phyloP scores from a whole-genome alignment of 2,329 filamentous ascomycete genomes.

The Hymenoscyphus repandus region DNA sequence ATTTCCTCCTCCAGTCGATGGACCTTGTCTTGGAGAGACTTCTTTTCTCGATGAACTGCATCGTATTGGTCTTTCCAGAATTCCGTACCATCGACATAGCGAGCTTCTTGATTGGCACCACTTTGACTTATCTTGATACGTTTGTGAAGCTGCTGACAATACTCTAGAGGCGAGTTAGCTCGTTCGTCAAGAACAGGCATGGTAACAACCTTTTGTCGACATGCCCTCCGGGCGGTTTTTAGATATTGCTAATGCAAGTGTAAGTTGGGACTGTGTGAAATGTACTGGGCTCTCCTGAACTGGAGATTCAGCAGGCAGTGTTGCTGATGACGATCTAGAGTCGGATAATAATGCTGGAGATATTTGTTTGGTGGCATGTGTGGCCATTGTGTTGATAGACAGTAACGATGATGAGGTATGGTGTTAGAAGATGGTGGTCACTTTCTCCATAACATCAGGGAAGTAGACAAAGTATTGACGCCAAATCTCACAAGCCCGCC shows the following conservation, averaged over 20 bases:
- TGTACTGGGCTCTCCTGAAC: not conserved
- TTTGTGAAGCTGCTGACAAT: slow-evolving; percentile 19
- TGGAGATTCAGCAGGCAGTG: not conserved
- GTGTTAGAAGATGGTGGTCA: slow-evolving; percentile 4
- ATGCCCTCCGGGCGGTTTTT: slow-evolving; percentile 20
- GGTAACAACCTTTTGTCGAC: slow-evolving; percentile 17
- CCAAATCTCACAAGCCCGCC: no score
- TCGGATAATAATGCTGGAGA: no score
- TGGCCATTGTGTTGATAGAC: no score
- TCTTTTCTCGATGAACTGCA: slow-evolving; percentile 20
- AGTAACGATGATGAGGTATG: slow-evolving; percentile 9
- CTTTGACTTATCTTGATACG: slow-evolving; percentile 11
- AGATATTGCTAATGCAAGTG: slow-evolving; percentile 22
- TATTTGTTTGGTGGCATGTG: no score
- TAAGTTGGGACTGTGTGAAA: slow-evolving; percentile 15
- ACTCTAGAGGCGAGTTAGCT: slow-evolving; percentile 19
- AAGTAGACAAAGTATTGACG: no score
- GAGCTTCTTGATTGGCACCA: slow-evolving; percentile 6
- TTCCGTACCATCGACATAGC: slow-evolving; percentile 24
- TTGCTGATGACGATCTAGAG: not conserved
- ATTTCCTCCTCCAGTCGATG: slow-evolving; percentile 13
- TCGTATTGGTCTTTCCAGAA: slow-evolving; percentile 28
- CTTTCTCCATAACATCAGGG: not conserved
- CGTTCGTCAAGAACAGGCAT: not conserved
- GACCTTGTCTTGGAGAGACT: slow-evolving; percentile 20